Base-by-base conservation (phyloP, 306 rosid genomes). In the Macrotyloma uniflorum region DNA sequence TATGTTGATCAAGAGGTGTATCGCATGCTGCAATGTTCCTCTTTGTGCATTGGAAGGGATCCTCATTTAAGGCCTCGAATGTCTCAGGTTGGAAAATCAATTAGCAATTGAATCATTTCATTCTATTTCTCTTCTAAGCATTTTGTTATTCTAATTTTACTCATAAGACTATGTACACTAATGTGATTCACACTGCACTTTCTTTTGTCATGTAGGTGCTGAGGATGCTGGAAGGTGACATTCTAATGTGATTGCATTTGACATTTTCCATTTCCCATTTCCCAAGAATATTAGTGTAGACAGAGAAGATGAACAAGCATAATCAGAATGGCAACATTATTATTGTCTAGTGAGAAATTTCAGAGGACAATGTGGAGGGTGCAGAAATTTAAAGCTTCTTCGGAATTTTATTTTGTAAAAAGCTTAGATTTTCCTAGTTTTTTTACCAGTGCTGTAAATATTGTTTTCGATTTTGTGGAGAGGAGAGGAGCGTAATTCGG, bases 161-260 rank as follows among this genome's bases (percentile, higher is more conserved):
- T 54, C 10, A 8, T 2, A 51, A 45, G 16, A 40, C 46, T 40
- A 8, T 8, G 1, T 3, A 7, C 42, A 36, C 42, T 5, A 35
- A 35, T 2, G 38, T 43, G 49, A 43, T 16, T 23, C 4, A 18
- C 71, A 19, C 47, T 70, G 35, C 26, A 24, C 22, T 43, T 40
- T 82, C 14, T 62, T 38, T 46, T 45, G 28, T 18, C 28, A 54
- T 36, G 18, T 18, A 93, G 98, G 98, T 94, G 68, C 97, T 94
- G 45, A 90, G 96, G 76, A 91, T 94, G 82, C 81, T 94, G 87
- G 98, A 94, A 85, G 97, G 93, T 53, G 97, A 89, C 82, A 79
- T 86, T 70, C 78, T 82, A 20, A 50, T 84, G 78, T 90, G 88
- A 84, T 64, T 66, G 79, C 43, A 12, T 67, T 36, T 70, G 58